phyloP scores from a whole-genome alignment of 495 filamentous ascomycete species.

The Penicillium paradoxum region DNA sequence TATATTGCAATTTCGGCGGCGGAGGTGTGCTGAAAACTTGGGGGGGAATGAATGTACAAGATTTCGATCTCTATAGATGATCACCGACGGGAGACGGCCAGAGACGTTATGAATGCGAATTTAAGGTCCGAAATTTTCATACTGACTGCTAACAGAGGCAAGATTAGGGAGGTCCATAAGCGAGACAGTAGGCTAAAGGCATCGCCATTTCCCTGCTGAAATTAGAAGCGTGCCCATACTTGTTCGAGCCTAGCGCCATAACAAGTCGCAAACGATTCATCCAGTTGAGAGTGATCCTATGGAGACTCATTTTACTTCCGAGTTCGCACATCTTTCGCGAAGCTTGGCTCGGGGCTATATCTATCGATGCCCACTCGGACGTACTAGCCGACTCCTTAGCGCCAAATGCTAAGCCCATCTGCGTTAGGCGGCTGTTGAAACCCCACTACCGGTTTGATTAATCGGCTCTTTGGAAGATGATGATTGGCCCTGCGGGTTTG shows the following conservation, averaged over 20 bases:
- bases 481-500: not conserved
- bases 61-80: not conserved
- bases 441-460: not conserved
- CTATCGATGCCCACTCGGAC: not conserved
- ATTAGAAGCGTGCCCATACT: constrained; percentile 4
- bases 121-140: not conserved
- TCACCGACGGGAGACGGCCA: not conserved
- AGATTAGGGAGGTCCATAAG: constrained; percentile 6
- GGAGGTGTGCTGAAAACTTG: not conserved
- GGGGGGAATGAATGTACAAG: not conserved
- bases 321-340: not conserved
- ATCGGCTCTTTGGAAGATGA: not conserved
- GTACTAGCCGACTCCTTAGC: not conserved
- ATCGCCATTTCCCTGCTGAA: not conserved
- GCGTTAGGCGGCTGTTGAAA: not conserved
- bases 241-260: not conserved
- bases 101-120: not conserved
- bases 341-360: constrained; percentile 2
- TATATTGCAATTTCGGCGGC: not conserved
- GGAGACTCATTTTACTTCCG: not conserved
- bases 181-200: not conserved
- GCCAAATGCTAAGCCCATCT: not conserved
- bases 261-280: not conserved
- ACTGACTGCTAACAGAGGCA: not conserved
- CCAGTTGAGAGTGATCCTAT: not conserved